phyloP scores from a whole-genome alignment of 1,139 yeast species.

The Fermentozyma sake region DNA sequence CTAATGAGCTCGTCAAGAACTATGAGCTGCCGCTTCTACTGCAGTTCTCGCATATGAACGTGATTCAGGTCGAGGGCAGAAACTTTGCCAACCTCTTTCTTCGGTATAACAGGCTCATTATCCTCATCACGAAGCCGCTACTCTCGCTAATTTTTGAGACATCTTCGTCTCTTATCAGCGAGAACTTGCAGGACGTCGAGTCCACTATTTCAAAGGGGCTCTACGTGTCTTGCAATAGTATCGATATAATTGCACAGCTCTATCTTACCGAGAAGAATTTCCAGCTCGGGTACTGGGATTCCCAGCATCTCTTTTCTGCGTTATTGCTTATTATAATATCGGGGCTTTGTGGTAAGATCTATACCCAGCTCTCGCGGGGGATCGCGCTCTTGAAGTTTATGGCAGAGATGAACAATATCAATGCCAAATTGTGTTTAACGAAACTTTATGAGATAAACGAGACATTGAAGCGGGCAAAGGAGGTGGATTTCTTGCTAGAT shows the following conservation, averaged over 20 bases:
- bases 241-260: conserved; percentile 35
- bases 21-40: conserved; percentile 30
- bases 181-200: conserved; percentile 24
- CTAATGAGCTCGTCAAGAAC: conserved; percentile 24
- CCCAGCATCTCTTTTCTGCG: conserved; percentile 46
- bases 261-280: conserved; percentile 34
- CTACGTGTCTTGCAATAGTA: conserved; percentile 35
- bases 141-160: conserved; percentile 37
- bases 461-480: conserved; percentile 4
- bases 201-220: conserved; percentile 36
- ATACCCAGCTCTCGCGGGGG: conserved; percentile 28
- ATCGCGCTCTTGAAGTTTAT: conserved; percentile 32
- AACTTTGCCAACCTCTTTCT: conserved; percentile 37
- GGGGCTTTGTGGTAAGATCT: conserved; percentile 25
- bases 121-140: conserved; percentile 43
- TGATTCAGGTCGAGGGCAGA: conserved; percentile 19
- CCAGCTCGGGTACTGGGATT: conserved; percentile 49
- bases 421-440: conserved; percentile 22
- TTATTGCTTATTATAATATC: conserved; percentile 38
- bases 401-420: conserved; percentile 40
- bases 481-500: conserved; percentile 5
- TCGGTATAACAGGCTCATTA: conserved; percentile 44
- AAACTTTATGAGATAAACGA: conserved; percentile 8
- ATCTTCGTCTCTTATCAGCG: conserved; percentile 19
- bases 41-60: conserved; percentile 19